A percentile compares a stretch with the other conserved stretches of the same genome.
Conservation (phyloP, 2,329 filamentous ascomycete species). For the Lasiodiplodia gonubiensis region DNA sequence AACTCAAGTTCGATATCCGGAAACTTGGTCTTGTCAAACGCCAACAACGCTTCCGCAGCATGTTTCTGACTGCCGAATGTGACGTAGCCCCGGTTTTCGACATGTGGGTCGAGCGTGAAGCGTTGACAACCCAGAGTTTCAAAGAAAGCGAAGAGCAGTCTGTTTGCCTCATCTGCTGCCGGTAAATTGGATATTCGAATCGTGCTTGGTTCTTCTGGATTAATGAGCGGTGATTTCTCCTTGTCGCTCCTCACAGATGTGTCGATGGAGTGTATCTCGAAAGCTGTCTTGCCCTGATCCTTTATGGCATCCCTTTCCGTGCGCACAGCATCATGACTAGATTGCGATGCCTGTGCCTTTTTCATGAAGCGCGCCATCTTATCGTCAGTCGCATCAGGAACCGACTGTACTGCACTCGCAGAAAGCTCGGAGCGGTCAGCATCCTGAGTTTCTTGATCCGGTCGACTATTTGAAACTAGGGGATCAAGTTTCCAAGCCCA, state of each 20-base stretch:
- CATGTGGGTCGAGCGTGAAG: not conserved
- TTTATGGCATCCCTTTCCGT: no score
- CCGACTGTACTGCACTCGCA: not conserved
- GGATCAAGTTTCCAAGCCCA: no score
- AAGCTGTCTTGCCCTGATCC: not conserved
- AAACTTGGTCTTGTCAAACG: constrained; percentile 33
- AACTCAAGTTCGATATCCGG: constrained; percentile 30
- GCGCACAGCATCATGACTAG: not conserved
- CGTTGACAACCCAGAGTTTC: not conserved
- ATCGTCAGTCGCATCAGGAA: not conserved
- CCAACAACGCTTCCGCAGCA: constrained; percentile 32
- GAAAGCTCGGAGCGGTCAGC: not conserved
- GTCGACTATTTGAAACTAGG: no score
- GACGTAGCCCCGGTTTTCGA: constrained; percentile 32
- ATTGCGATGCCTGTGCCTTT: not conserved
- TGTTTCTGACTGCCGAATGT: constrained; percentile 32
- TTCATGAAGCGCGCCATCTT: constrained; percentile 5
- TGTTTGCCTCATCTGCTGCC: not conserved
- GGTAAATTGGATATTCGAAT: constrained; percentile 8
- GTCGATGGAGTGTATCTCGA: constrained; percentile 2
- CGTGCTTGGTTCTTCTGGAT: not conserved
- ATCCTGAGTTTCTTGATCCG: not conserved
- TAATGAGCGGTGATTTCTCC: no score
- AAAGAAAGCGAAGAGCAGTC: not conserved
- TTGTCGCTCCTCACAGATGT: not conserved